Conservation (phyloP, 495 filamentous ascomycete genomes). For the Penicilliopsis zonata region DNA sequence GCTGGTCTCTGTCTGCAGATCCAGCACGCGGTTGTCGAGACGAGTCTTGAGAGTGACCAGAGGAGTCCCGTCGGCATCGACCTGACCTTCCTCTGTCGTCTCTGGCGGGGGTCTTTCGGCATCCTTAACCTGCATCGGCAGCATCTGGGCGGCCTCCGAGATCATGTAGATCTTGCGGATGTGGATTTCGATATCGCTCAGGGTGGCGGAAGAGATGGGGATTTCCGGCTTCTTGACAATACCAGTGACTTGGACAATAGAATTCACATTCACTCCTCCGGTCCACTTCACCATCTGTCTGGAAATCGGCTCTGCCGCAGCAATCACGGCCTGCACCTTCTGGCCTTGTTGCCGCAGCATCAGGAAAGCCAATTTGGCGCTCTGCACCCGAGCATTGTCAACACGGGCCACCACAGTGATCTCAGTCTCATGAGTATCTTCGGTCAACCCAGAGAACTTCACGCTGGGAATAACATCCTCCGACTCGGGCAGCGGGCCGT, state of each 20-base stretch:
- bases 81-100: constrained; percentile 27
- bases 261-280: constrained; percentile 65
- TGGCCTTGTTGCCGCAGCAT: constrained; percentile 74
- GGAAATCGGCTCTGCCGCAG: constrained; percentile 42
- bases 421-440: constrained; percentile 56
- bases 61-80: constrained; percentile 39
- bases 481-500: constrained; percentile 39
- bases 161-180: constrained; percentile 72
- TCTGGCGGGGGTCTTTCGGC: constrained; percentile 43
- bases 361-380: constrained; percentile 85
- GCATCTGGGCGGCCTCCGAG: constrained; percentile 45
- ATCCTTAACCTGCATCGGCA: constrained; percentile 65
- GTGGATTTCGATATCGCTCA: constrained; percentile 66
- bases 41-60: constrained; percentile 65
- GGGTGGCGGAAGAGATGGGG: constrained; percentile 63
- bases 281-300: constrained; percentile 85
- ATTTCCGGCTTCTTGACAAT: constrained; percentile 62
- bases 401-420: constrained; percentile 73
- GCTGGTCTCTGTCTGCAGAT: constrained; percentile 76
- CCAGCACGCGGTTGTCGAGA: constrained; percentile 80
- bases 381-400: constrained; percentile 78
- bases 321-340: constrained; percentile 69
- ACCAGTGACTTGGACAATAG: constrained; percentile 67
- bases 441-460: constrained; percentile 34
- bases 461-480: constrained; percentile 23